Conservation (phyloP, 2,329 filamentous ascomycete species). For the Zarea fungicola region DNA sequence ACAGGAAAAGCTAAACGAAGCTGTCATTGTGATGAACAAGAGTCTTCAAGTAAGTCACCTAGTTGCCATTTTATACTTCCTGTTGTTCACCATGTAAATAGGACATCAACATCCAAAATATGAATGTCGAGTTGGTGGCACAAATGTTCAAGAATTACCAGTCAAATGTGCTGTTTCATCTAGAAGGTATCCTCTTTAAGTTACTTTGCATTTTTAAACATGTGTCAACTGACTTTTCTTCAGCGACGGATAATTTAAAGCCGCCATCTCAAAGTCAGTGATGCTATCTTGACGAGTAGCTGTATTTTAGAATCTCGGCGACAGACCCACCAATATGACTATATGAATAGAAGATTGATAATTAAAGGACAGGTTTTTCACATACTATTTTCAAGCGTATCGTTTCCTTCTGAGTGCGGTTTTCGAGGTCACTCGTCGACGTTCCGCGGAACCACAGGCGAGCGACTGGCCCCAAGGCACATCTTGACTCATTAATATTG, state of each 20-base stretch:
- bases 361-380: not conserved
- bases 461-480: no score
- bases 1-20: constrained; percentile 96
- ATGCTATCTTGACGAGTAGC: not conserved
- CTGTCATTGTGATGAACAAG: constrained; percentile 88
- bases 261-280: constrained; percentile 56
- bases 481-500: no score
- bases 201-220: not conserved
- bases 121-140: constrained; percentile 95
- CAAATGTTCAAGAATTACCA: constrained; percentile 99
- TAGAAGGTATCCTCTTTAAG: constrained; percentile 65
- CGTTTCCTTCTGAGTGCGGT: not conserved
- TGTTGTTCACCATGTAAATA: constrained; percentile 31
- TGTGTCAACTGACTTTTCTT: constrained; percentile 15
- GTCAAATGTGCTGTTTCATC: constrained; percentile 92
- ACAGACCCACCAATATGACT: not conserved
- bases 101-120: constrained; percentile 98
- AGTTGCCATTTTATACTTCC: not conserved
- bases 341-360: not conserved
- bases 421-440: not conserved
- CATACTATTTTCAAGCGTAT: not conserved
- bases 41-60: constrained; percentile 62
- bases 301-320: not conserved
- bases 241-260: constrained; percentile 79
- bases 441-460: constrained; percentile 2